These are phyloP conservation scores for Cubamyces lactineus DNA, from an alignment of 768 basidiomycete species.

Conservation along the genomic window DNA sequence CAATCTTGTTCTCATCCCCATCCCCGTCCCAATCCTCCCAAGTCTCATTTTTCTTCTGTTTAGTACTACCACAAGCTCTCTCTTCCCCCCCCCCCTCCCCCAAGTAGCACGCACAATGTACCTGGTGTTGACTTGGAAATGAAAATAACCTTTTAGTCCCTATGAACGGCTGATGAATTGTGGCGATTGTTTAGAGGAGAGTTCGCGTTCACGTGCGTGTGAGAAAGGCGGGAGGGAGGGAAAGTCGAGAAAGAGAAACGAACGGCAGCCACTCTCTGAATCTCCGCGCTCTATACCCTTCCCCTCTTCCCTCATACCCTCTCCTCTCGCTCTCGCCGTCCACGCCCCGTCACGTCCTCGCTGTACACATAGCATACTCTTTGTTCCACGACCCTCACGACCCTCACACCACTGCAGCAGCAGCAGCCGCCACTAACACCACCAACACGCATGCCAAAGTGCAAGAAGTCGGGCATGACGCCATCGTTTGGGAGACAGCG, in stretches of 20 bases:
- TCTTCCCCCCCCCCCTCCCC: neutral
- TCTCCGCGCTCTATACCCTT: neutral
- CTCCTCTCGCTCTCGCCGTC: neutral
- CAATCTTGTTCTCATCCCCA: neutral
- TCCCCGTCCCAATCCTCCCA: neutral
- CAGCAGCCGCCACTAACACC: too few species aligned
- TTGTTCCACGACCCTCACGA: neutral
- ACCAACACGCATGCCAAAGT: conserved; percentile 14
- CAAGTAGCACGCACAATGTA: conserved; percentile 25
- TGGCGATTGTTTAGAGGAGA: neutral
- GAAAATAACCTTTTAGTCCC: conserved; percentile 1
- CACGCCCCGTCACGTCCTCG: neutral
- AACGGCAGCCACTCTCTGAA: neutral
- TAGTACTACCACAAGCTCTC: too few species aligned
- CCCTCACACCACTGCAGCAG: neutral
- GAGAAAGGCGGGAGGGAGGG: neutral
- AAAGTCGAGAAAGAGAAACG: neutral
- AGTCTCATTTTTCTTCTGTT: neutral
- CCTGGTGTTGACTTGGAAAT: conserved; percentile 15
- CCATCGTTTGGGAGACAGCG: conserved; percentile 24
- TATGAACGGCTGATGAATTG: neutral
- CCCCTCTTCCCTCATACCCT: conserved; percentile 2
- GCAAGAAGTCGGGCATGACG: conserved; percentile 21
- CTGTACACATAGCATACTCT: neutral
- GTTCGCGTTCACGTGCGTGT: neutral